Percentiles rank a stretch among this genome's conserved stretches.
Evolutionary conservation across 2,329 filamentous ascomycete species (phyloP).

Genomic region (Scytalidium lignicola): DNA sequence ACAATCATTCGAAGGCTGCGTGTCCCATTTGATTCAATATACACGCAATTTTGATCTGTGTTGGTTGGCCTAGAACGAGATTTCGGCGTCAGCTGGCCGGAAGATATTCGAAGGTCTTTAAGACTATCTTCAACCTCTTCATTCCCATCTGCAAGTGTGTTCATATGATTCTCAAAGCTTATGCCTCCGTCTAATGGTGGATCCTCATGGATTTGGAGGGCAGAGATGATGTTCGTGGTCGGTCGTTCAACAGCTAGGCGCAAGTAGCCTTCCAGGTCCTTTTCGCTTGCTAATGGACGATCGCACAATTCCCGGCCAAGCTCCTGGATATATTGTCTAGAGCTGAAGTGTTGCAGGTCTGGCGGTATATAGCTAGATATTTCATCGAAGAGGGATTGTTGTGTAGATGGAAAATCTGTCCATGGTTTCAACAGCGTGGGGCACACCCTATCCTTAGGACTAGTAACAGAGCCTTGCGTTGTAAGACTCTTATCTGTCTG

Average conservation of each 20-base stretch:
- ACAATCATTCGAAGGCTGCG: conserved; percentile 21
- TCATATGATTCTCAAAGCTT: conserved; percentile 19
- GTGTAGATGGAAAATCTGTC: conserved; percentile 13
- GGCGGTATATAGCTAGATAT: conserved; percentile 11
- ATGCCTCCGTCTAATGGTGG: conserved; percentile 16
- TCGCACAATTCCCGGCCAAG: conserved; percentile 13
- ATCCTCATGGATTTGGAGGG: conserved; percentile 23
- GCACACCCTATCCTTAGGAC: conserved; percentile 16
- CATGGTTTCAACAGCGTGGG: conserved; percentile 17
- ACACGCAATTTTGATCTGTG: conserved; percentile 18
- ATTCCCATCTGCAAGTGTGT: conserved; percentile 17
- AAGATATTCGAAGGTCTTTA: conserved; percentile 13
- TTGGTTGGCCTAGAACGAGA: conserved; percentile 15
- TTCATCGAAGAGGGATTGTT: conserved; percentile 15
- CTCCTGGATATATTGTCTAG: conserved; percentile 18
- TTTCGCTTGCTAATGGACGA: conserved; percentile 23
- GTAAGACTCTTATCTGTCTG: conserved; percentile 20
- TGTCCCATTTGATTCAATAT: conserved; percentile 14
- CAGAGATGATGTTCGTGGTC: conserved; percentile 23
- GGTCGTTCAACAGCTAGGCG: conserved; percentile 24
- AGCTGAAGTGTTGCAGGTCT: conserved; percentile 14
- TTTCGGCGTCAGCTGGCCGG: conserved; percentile 12
- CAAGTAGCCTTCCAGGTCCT: conserved; percentile 26
- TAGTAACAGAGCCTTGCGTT: conserved; percentile 18
- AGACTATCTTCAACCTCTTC: conserved; percentile 21